Base-by-base conservation (phyloP, 345 rosid genomes). In the Hypericum androsaemum region DNA sequence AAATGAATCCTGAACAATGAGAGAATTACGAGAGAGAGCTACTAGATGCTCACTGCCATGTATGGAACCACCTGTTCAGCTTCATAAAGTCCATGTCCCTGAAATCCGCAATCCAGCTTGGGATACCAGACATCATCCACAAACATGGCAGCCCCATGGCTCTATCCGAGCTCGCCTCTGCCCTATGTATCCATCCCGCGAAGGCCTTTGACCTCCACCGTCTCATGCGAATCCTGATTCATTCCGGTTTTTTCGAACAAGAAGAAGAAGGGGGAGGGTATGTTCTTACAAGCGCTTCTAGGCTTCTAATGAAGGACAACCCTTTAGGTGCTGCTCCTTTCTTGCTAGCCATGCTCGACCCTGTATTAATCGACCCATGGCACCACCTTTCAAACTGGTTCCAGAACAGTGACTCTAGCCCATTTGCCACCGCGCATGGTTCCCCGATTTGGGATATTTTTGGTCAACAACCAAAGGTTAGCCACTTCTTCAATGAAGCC, bases 71-170 rank as follows among this genome's bases (percentile, higher is more conserved):
- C 32, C 11, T 64, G 32, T 63, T 69, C 37, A 74, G 57, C 59
- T 73, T 50, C 69, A 35, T 78, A 2, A 53, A 62, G 44, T 81
- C 83, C 2, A 69, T 73, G 79, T 64, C 76, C 0, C 80, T 78
- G 9, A 67, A 71, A 40, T 71, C 76, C 35, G 78, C 78, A 0
- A 67, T 72, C 57, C 68, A 73, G 51, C 68, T 81, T 0, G 73
- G 71, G 52, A 73, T 78, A 36, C 75, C 78, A 0, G 79, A 73
- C 54, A 40, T 44, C 38, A 40, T 81, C 56, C 71, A 81, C 50
- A 50, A 41, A 55, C 78, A 74, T 40, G 54, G 60, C 39, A 41
- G 39, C 37, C 75, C 75, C 57, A 71, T 81, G 46, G 65, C 80
- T 15, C 73, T 78, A 5, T 44, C 69, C 10, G 61, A 69, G 28